Evolutionary conservation across 1,284 basidiomycete species (phyloP).

Genomic region (Papiliotrema terrestris): DNA sequence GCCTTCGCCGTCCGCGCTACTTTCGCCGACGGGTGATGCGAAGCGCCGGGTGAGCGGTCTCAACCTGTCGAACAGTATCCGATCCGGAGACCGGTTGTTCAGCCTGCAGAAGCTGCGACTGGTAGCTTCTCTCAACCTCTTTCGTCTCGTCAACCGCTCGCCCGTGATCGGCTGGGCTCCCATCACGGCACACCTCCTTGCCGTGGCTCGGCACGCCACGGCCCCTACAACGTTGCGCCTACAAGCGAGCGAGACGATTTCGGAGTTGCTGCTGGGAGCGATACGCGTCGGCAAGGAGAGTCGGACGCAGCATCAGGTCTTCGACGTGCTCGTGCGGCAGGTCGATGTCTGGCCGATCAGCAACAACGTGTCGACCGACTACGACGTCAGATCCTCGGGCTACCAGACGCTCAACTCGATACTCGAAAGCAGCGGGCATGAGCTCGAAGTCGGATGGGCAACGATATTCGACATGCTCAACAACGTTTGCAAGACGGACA

Average conservation of each 20-base stretch:
- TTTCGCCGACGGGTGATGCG: slow-evolving; percentile 23
- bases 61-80: slow-evolving; percentile 69
- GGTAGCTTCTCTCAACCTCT: slow-evolving; percentile 75
- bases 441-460: slow-evolving; percentile 85
- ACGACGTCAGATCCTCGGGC: slow-evolving; percentile 79
- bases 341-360: slow-evolving; percentile 54
- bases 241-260: slow-evolving; percentile 80
- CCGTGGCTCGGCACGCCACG: slow-evolving; percentile 59
- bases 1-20: slow-evolving; percentile 14
- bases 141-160: slow-evolving; percentile 73
- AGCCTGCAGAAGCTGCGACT: slow-evolving; percentile 78
- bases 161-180: slow-evolving; percentile 82
- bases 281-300: slow-evolving; percentile 59
- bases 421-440: slow-evolving; percentile 85
- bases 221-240: slow-evolving; percentile 76
- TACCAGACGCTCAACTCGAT: slow-evolving; percentile 85
- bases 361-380: slow-evolving; percentile 39
- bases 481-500: slow-evolving; percentile 60
- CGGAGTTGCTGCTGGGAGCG: slow-evolving; percentile 68
- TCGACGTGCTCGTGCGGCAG: slow-evolving; percentile 76
- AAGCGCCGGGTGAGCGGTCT: slow-evolving; percentile 77
- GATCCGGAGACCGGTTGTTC: slow-evolving; percentile 60
- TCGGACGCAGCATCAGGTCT: slow-evolving; percentile 71
- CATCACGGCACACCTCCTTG: slow-evolving; percentile 72
- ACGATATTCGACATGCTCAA: slow-evolving; percentile 86